Conservation (phyloP, 176 grass and related monocot genomes). For the Carex pumila region DNA sequence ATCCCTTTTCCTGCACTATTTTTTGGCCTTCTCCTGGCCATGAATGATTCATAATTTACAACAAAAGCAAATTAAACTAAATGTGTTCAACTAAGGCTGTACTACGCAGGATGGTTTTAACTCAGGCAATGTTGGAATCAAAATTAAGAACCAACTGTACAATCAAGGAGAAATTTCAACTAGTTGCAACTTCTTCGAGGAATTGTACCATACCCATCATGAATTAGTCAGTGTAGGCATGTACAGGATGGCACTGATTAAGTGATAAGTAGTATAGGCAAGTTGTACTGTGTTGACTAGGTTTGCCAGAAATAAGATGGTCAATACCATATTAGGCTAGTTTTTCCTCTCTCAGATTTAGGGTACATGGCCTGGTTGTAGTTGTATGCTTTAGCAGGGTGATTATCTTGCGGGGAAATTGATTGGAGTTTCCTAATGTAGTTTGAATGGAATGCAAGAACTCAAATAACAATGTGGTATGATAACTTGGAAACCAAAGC, state of each 20-base stretch:
- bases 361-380: not conserved
- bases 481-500: slow-evolving; percentile 69
- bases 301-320: not conserved
- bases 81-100: not conserved
- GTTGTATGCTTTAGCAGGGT: not conserved
- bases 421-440: slow-evolving; percentile 30
- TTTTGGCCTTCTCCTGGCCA: not conserved
- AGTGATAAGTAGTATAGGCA: not conserved
- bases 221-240: not conserved
- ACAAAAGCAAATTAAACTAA: not conserved
- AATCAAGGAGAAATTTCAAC: not conserved
- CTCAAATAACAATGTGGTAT: slow-evolving; percentile 91
- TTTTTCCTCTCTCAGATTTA: not conserved
- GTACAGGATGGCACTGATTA: not conserved
- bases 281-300: not conserved
- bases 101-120: not conserved
- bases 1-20: not conserved
- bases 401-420: not conserved
- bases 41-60: not conserved
- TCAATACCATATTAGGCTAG: not conserved
- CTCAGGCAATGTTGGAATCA: not conserved
- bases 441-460: slow-evolving; percentile 96
- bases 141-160: not conserved
- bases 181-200: not conserved
- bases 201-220: not conserved